Conservation (phyloP, 1,284 basidiomycete genomes). For the Neonothopanus nambi region DNA sequence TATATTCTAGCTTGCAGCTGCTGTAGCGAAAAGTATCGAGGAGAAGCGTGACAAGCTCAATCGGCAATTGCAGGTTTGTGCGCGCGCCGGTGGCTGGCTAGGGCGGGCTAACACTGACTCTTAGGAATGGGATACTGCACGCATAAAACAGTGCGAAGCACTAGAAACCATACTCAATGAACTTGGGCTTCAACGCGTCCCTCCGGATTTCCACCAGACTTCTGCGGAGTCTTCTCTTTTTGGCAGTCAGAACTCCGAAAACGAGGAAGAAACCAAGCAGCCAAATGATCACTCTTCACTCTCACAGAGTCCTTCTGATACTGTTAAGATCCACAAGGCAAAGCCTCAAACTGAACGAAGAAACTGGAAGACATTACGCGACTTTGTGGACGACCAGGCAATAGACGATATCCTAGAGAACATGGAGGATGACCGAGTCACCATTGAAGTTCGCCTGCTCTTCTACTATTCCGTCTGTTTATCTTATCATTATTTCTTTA, state of each 20-base stretch:
- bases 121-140: slow-evolving; percentile 70
- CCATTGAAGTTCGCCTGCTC: slow-evolving; percentile 57
- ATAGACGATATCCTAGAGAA: slow-evolving; percentile 73
- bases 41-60: slow-evolving; percentile 61
- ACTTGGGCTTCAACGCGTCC: slow-evolving; percentile 68
- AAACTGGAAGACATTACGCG: slow-evolving; percentile 76
- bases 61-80: slow-evolving; percentile 60
- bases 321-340: slow-evolving; percentile 35
- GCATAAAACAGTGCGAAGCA: slow-evolving; percentile 55
- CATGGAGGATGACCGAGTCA: slow-evolving; percentile 65
- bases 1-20: slow-evolving; percentile 59
- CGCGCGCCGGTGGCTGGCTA: not conserved
- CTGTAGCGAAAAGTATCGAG: slow-evolving; percentile 71
- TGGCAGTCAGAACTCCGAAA: slow-evolving; percentile 66
- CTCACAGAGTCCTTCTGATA: slow-evolving; percentile 48
- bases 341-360: slow-evolving; percentile 44
- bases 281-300: slow-evolving; percentile 21
- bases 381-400: slow-evolving; percentile 78
- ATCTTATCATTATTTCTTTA: slow-evolving; percentile 28
- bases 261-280: slow-evolving; percentile 33
- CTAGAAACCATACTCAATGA: slow-evolving; percentile 71
- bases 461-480: slow-evolving; percentile 1
- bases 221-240: slow-evolving; percentile 71
- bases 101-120: not conserved
- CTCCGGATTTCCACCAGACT: slow-evolving; percentile 71